phyloP scores from a whole-genome alignment of 2,329 filamentous ascomycete genomes.

The Leptographium wingfieldii region DNA sequence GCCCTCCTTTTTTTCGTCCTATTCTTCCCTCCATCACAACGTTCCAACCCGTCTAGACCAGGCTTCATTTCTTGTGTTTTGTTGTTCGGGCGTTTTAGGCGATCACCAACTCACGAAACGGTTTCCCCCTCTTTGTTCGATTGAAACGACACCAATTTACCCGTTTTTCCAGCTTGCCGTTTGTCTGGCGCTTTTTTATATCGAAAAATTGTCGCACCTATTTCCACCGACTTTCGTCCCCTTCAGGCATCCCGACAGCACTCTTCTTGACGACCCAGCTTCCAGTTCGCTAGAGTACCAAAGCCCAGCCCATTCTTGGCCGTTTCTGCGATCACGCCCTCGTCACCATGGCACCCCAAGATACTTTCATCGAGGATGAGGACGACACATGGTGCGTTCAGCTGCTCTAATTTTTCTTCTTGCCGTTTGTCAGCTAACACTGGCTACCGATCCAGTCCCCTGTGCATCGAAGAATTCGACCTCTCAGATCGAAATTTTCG shows the following conservation, averaged over 20 bases:
- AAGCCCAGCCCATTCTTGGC: no score
- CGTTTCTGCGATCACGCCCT: not conserved
- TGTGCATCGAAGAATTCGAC: constrained; percentile 98
- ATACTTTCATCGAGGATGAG: constrained; percentile 59
- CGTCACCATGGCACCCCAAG: constrained; percentile 50
- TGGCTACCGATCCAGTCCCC: constrained; percentile 47
- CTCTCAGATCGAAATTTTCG: constrained; percentile 94
- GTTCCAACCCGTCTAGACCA: not conserved
- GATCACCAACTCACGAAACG: not conserved
- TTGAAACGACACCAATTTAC: not conserved
- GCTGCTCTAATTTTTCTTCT: not conserved
- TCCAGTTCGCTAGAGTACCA: not conserved
- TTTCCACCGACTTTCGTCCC: not conserved
- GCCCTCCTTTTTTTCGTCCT: not conserved
- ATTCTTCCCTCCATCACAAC: not conserved
- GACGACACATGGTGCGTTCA: constrained; percentile 52
- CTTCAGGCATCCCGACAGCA: not conserved
- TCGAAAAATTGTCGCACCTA: not conserved
- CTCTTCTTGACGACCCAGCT: not conserved
- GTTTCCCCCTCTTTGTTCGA: not conserved
- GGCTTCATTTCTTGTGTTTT: not conserved
- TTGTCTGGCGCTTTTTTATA: not conserved
- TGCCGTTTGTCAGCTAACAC: constrained; percentile 12
- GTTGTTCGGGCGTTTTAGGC: not conserved
- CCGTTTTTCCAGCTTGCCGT: not conserved